Base-by-base conservation (phyloP, 2,329 filamentous ascomycete species). In the Dactylellina haptotyla region DNA sequence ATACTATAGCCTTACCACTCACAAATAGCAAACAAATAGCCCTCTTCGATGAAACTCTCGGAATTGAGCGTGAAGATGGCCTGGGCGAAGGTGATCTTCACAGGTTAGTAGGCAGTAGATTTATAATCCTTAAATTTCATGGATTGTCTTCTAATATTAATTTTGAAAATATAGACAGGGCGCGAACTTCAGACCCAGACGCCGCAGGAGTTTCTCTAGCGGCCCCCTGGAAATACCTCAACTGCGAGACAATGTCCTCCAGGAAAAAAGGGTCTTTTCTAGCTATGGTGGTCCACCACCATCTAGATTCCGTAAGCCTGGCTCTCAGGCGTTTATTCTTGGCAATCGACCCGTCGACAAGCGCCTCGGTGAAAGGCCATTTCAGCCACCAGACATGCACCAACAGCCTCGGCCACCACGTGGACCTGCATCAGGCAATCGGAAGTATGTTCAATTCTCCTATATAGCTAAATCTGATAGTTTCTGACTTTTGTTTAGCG, bases 11-110 rank as follows among this genome's bases (percentile, higher is more conserved):
- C 16, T 12, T n/a, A 37, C 16, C 16, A n/a, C 18, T 34, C 20
- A 16, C 23, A n/a, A 6, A 41, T 23, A 20, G 26, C 23, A 23
- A 34, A 16, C 20, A 12, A 16, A 39, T 43, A 73, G 61, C 18
- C 4, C 28, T 73, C 4, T 66, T 48, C n/a, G 61, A 73, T 30
- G 39, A 66, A 10, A 34, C n/a, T n/a, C 34, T 56, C 23, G 46
- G 18, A 10, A 43, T 57, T 2, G 53, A 53, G 14, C 30, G 61
- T 6, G 39, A 56, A 6, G 69, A 73, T 18, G 69, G 69, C 5
- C 37, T 73, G 26, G 69, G 69, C 23, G 61, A 12, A 32, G 69
- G 69, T 18, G 69, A 66, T 4, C 46, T 73, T 16, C 61, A 73
- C 48, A 61, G 69, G 69, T 73, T 18, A 32, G 61, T 8, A 18